A percentile compares a stretch with the other conserved stretches of the same genome.
phyloP scores from a whole-genome alignment of 305 asterid genomes.

The Ruellia speciosa region DNA sequence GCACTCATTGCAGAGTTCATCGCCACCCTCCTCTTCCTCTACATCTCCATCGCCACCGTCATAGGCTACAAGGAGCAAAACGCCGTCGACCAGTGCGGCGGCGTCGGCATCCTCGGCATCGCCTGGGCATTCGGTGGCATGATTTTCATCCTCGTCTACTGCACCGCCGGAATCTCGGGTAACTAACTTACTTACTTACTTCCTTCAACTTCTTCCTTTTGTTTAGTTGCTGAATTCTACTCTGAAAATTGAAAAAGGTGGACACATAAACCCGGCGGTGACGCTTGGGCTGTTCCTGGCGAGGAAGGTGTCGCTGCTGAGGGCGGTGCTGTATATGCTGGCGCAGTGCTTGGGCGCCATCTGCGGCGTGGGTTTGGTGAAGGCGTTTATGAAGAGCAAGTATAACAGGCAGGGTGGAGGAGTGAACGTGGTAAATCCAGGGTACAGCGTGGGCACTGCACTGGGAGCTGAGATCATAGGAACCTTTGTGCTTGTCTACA shows the following conservation, averaged over 20 bases:
- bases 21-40: slow-evolving; percentile 85
- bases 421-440: slow-evolving; percentile 38
- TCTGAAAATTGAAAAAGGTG: slow-evolving; percentile 28
- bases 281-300: slow-evolving; percentile 36
- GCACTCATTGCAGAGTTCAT: slow-evolving; percentile 81
- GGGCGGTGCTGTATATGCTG: slow-evolving; percentile 54
- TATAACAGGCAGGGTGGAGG: slow-evolving; percentile 61
- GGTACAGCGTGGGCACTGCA: slow-evolving; percentile 64
- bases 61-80: slow-evolving; percentile 65
- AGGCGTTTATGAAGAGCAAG: slow-evolving; percentile 54
- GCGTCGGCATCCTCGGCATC: slow-evolving; percentile 77
- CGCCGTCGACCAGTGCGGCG: slow-evolving; percentile 58
- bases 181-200: not conserved
- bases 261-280: slow-evolving; percentile 43
- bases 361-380: slow-evolving; percentile 74
- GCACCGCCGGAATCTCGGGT: slow-evolving; percentile 92
- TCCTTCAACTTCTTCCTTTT: not conserved
- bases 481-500: slow-evolving; percentile 68
- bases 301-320: slow-evolving; percentile 56
- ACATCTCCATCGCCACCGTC: slow-evolving; percentile 75
- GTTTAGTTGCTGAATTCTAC: not conserved
- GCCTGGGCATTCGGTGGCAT: slow-evolving; percentile 93
- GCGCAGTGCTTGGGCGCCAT: slow-evolving; percentile 69
- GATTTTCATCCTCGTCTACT: slow-evolving; percentile 78
- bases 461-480: slow-evolving; percentile 81